Conservation (phyloP, 2,329 filamentous ascomycete genomes). For the Mycosphaerella sp. region DNA sequence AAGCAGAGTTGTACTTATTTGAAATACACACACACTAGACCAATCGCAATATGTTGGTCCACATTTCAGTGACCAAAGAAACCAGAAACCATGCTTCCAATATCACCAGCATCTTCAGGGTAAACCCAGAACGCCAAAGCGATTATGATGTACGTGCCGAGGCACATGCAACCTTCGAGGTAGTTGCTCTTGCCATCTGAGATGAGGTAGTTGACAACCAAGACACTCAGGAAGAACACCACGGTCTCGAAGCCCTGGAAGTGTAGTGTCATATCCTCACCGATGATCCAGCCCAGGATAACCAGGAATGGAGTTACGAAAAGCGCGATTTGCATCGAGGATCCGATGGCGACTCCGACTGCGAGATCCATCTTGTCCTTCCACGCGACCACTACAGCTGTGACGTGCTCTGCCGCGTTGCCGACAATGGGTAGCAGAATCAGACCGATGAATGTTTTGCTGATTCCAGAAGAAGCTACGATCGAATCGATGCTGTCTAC, state of each 20-base stretch:
- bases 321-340: slow-evolving; percentile 51
- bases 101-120: slow-evolving; percentile 34
- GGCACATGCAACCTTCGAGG: slow-evolving; percentile 64
- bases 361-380: slow-evolving; percentile 55
- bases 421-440: slow-evolving; percentile 53
- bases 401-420: slow-evolving; percentile 53
- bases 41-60: no score
- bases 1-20: no score
- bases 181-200: slow-evolving; percentile 82
- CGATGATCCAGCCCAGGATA: slow-evolving; percentile 52
- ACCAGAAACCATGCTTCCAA: slow-evolving; percentile 14
- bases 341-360: slow-evolving; percentile 51
- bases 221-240: slow-evolving; percentile 73
- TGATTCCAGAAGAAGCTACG: slow-evolving; percentile 47
- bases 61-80: slow-evolving; percentile 17
- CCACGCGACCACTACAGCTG: slow-evolving; percentile 49
- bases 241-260: slow-evolving; percentile 88
- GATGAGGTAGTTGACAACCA: slow-evolving; percentile 84
- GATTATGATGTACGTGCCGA: slow-evolving; percentile 54
- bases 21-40: no score
- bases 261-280: slow-evolving; percentile 59
- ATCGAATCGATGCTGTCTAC: slow-evolving; percentile 51
- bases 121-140: slow-evolving; percentile 57
- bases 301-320: slow-evolving; percentile 54
- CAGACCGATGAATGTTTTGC: slow-evolving; percentile 53